phyloP scores from a whole-genome alignment of 768 basidiomycete species.

The Termitomyces sp. region DNA sequence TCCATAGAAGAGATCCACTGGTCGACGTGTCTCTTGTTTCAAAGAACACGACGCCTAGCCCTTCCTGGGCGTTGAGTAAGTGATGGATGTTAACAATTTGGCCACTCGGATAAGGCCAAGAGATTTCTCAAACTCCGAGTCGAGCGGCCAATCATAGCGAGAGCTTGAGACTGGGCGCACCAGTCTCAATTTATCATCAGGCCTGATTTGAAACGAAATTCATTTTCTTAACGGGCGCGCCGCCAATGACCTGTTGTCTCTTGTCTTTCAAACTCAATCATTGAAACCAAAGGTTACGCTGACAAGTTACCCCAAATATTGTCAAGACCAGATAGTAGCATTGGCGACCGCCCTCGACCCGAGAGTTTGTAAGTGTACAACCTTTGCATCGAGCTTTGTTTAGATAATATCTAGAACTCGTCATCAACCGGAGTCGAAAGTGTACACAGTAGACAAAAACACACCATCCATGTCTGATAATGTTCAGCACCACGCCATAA shows the following conservation, averaged over 20 bases:
- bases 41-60: background rate
- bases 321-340: background rate
- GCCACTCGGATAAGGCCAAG: background rate
- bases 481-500: slow-evolving; percentile 5
- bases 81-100: background rate
- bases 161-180: background rate
- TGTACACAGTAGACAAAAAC: background rate
- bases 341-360: background rate
- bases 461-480: background rate
- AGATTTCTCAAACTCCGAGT: background rate
- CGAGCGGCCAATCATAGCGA: background rate
- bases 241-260: background rate
- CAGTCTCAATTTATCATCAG: too few relatives aligned
- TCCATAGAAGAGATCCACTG: background rate
- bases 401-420: background rate
- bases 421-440: background rate
- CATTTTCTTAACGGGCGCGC: background rate
- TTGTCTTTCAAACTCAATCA: background rate
- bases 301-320: background rate
- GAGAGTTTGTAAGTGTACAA: background rate
- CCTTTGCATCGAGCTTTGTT: background rate
- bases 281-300: background rate
- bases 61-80: background rate
- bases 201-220: background rate
- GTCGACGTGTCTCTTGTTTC: background rate